Evolutionary conservation across 2,329 filamentous ascomycete genomes (phyloP), one percentile per base, ranked within the genome.

Genomic region (Leptodontidium sp.): DNA sequence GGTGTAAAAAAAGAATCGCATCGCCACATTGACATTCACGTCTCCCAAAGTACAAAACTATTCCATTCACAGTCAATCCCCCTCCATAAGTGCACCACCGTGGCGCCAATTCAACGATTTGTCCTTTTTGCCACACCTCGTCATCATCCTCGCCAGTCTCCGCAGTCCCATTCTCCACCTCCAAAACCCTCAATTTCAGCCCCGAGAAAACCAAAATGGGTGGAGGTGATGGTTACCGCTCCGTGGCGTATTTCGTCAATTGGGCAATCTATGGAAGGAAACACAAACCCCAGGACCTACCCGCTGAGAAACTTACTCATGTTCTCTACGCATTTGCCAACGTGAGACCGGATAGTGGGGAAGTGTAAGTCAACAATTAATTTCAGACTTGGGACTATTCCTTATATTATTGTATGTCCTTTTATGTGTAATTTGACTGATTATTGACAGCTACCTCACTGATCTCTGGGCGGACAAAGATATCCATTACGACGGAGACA

Each of bases 321-420:
- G 82, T 98, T 4, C 88, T 98, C 17, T 98, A 98, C 74, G 84
- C 94, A 17, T 98, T 98, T 81, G 95, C 93, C 77, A 97, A 98
- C 78, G 88, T 97, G 68, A 87, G 88, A 4, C 85, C 90, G 2
- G 92, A 95, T 2, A 88, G 86, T 40, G 95, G 95, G 61, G 93
- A 97, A 80, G 93, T 97, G 80, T 91, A 80, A 73, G 77, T 73
- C 26, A 15, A 21, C 9, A n/a, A 14, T 21, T 21, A 4, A 40
- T 40, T 11, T 40, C 8, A 11, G 38, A 40, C 38, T 11, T 40
- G 38, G 9, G 8, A 40, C 38, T 40, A 12, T 40, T 40, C 38
- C 2, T 40, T n/a, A 14, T 47, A 17, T 2, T 7, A n/a, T 17
- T n/a, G 12, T 7, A n/a, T 45, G 21, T 21, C 21, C 21, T 32